Conservation (phyloP, 1,139 yeast genomes). For the Sugiyamaella castrensis region DNA sequence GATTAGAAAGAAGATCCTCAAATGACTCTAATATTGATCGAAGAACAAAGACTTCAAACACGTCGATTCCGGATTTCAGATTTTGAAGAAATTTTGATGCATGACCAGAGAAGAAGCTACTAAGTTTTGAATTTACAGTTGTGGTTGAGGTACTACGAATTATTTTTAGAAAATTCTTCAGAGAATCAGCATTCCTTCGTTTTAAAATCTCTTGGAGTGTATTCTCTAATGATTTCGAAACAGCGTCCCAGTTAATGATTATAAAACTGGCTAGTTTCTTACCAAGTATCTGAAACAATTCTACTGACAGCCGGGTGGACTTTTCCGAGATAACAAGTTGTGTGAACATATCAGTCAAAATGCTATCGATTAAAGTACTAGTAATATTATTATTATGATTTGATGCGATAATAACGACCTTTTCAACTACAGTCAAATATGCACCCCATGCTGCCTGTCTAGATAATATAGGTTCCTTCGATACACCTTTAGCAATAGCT, state of each 20-base stretch:
- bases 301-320: slow-evolving; percentile 14
- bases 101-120: not conserved
- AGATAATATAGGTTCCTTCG: slow-evolving; percentile 25
- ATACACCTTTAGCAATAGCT: slow-evolving; percentile 31
- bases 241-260: slow-evolving; percentile 2
- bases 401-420: not conserved
- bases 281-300: slow-evolving; percentile 22
- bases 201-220: slow-evolving; percentile 3
- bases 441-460: slow-evolving; percentile 28
- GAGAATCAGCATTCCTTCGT: not conserved
- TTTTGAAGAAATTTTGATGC: not conserved
- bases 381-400: not conserved
- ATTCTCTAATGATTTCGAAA: not conserved
- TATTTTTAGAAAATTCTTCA: slow-evolving; percentile 1
- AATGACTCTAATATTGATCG: slow-evolving; percentile 16
- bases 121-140: not conserved
- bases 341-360: slow-evolving; percentile 14
- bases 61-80: slow-evolving; percentile 11
- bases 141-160: not conserved
- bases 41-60: slow-evolving; percentile 19
- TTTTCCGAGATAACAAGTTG: slow-evolving; percentile 17
- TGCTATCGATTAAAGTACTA: slow-evolving; percentile 5
- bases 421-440: slow-evolving; percentile 27
- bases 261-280: slow-evolving; percentile 22
- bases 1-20: slow-evolving; percentile 12